Conservation (phyloP, 306 rosid species). For the Corylus heterophylla region DNA sequence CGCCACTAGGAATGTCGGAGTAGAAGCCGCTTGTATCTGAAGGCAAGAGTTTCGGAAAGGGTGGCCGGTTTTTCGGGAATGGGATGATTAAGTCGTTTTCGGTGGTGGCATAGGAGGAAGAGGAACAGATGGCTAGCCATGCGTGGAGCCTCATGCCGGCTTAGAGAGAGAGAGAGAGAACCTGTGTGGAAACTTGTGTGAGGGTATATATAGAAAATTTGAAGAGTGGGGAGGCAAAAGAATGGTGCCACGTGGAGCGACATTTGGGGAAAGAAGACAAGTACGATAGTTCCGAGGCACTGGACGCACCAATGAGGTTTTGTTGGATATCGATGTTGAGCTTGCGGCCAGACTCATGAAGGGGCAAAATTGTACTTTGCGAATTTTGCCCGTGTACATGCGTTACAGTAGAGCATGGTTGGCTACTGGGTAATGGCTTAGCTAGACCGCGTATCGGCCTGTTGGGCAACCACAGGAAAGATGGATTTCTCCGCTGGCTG, state of each 20-base stretch:
- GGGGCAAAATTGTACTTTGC: too few species aligned
- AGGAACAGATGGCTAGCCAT: conserved; percentile 42
- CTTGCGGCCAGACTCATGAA: too few species aligned
- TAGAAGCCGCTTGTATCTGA: conserved; percentile 40
- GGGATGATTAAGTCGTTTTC: conserved; percentile 26
- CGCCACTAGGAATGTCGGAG: conserved; percentile 27
- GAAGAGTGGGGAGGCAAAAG: background rate
- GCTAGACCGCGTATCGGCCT: too few species aligned
- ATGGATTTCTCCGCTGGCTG: too few species aligned
- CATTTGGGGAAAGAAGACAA: background rate
- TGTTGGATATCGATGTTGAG: too few species aligned
- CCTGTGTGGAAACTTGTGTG: background rate
- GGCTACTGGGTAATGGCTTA: too few species aligned
- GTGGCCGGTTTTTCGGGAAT: conserved; percentile 5
- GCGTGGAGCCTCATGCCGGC: conserved; percentile 41
- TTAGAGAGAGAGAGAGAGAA: background rate
- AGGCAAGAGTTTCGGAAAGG: conserved; percentile 8
- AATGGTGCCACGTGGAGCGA: background rate
- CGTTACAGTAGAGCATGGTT: too few species aligned
- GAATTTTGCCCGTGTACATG: too few species aligned
- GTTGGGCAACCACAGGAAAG: too few species aligned
- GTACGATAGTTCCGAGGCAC: background rate
- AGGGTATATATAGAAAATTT: background rate
- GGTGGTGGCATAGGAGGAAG: conserved; percentile 28
- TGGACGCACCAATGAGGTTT: background rate